These are phyloP conservation scores for Graphilbum ipis-grandicollis DNA, from an alignment of 2,329 filamentous ascomycete genomes.

Conservation along the genomic window DNA sequence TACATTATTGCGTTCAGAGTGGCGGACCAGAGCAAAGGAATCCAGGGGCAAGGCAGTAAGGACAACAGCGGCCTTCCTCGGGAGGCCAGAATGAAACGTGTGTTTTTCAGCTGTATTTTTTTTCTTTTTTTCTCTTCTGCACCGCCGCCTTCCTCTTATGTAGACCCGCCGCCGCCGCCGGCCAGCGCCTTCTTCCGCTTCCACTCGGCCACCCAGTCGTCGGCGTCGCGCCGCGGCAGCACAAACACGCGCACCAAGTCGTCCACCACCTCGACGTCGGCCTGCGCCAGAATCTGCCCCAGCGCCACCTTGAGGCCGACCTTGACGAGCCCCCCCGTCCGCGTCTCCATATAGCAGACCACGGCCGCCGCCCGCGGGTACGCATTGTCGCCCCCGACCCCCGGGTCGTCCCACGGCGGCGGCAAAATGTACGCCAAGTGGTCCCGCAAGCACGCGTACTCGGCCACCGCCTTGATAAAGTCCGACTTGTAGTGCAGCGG, in stretches of 20 bases:
- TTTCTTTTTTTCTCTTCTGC: background rate
- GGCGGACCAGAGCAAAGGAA: too few relatives aligned
- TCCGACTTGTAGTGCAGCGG: conserved; percentile 69
- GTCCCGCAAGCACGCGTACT: conserved; percentile 56
- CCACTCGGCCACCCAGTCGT: conserved; percentile 67
- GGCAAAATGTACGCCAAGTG: conserved; percentile 79
- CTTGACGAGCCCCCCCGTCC: conserved; percentile 64
- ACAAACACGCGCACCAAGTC: conserved; percentile 70
- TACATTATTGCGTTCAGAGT: too few relatives aligned
- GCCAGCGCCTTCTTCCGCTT: conserved; percentile 52
- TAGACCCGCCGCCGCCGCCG: conserved; percentile 9
- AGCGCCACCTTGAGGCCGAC: conserved; percentile 72
- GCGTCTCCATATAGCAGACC: conserved; percentile 82
- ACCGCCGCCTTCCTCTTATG: background rate
- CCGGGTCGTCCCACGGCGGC: conserved; percentile 65
- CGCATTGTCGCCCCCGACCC: conserved; percentile 23
- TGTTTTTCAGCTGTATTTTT: too few relatives aligned
- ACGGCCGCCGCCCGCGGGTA: conserved; percentile 58
- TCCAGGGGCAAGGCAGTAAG: too few relatives aligned
- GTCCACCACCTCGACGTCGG: conserved; percentile 76
- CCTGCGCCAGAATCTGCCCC: conserved; percentile 50
- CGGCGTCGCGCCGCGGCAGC: conserved; percentile 52
- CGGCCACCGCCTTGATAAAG: conserved; percentile 75
- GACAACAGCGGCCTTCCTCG: too few relatives aligned
- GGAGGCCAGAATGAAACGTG: too few relatives aligned